These are phyloP conservation scores for Clitopilus passeckerianus DNA, from an alignment of 768 basidiomycete genomes.

Conservation along the genomic window DNA sequence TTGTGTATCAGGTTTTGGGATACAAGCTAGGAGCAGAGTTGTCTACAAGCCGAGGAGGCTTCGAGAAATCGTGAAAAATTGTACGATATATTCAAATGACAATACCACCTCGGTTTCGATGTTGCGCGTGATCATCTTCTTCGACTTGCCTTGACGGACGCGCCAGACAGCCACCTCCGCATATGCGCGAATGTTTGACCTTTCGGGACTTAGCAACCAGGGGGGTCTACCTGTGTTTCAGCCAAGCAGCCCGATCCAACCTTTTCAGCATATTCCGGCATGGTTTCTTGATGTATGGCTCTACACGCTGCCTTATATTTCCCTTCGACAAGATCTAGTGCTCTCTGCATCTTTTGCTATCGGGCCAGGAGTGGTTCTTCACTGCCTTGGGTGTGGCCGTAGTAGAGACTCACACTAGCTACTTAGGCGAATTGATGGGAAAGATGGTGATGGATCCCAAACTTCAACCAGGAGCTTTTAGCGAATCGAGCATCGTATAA, in stretches of 20 bases:
- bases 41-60: conserved; percentile 57
- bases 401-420: not conserved
- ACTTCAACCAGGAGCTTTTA: not conserved
- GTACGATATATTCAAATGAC: conserved; percentile 4
- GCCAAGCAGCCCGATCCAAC: not conserved
- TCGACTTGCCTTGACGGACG: too few species aligned
- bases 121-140: too few species aligned
- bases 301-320: too few species aligned
- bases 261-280: not conserved
- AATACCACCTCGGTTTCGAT: not conserved
- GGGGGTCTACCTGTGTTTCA: not conserved
- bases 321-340: too few species aligned
- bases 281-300: too few species aligned
- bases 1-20: conserved; percentile 35
- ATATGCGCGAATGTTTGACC: not conserved
- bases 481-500: not conserved
- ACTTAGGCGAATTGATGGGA: not conserved
- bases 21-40: conserved; percentile 78
- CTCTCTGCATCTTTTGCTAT: too few species aligned
- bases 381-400: too few species aligned
- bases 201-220: not conserved
- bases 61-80: conserved; percentile 26
- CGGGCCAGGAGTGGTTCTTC: too few species aligned
- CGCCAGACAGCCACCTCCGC: not conserved
- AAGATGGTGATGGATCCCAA: not conserved